phyloP scores from a whole-genome alignment of 352 stramenopile species.

The Globisporangium cystogenes region DNA sequence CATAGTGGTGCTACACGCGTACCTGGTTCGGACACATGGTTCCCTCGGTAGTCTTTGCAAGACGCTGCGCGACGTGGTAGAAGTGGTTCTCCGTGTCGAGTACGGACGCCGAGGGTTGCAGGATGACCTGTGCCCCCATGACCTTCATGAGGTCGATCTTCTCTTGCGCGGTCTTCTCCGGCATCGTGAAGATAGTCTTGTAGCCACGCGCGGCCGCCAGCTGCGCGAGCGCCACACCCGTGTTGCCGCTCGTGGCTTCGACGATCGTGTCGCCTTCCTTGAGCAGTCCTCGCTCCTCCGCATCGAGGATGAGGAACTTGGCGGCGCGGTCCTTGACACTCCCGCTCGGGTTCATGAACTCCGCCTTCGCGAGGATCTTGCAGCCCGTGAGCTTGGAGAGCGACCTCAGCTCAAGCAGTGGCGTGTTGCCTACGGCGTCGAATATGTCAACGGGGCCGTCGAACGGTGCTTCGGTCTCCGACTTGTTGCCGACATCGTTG shows the following conservation, averaged over 20 bases:
- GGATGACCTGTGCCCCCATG: slow-evolving; percentile 60
- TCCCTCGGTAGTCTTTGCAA: slow-evolving; percentile 30
- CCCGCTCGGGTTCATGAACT: slow-evolving; percentile 90
- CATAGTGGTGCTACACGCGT: too few species aligned
- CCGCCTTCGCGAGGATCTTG: slow-evolving; percentile 76
- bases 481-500: too few species aligned
- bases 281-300: slow-evolving; percentile 83
- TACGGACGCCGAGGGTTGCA: slow-evolving; percentile 56
- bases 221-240: slow-evolving; percentile 88
- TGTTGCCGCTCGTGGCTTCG: slow-evolving; percentile 90
- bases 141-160: slow-evolving; percentile 81
- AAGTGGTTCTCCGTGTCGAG: slow-evolving; percentile 70
- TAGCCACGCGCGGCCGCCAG: slow-evolving; percentile 85
- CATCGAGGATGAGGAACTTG: slow-evolving; percentile 89
- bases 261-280: slow-evolving; percentile 57
- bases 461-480: neutral
- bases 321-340: slow-evolving; percentile 94
- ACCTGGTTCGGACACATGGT: slow-evolving; percentile 53
- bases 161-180: slow-evolving; percentile 53
- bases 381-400: slow-evolving; percentile 64
- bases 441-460: slow-evolving; percentile 58
- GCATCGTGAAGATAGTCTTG: slow-evolving; percentile 75
- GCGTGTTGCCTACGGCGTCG: slow-evolving; percentile 71
- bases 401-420: slow-evolving; percentile 61
- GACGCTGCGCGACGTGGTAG: slow-evolving; percentile 62